Conservation (phyloP, 371 early-diverging fungal species). For the Mucor lusitanicus region DNA sequence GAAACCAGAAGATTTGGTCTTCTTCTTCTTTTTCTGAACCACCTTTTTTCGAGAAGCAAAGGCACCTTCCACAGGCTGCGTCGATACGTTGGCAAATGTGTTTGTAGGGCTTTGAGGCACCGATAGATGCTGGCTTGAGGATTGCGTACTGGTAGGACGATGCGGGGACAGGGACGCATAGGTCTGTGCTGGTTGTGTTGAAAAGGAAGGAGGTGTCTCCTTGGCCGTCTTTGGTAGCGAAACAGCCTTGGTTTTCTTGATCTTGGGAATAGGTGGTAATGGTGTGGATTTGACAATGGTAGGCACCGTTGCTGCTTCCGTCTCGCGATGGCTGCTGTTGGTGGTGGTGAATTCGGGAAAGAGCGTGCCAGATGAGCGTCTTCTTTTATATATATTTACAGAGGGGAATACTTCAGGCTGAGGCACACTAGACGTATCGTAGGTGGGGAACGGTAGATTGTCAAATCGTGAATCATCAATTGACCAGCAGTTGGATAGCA, state of each 20-base stretch:
- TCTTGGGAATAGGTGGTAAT: neutral
- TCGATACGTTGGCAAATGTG: slow-evolving; percentile 1
- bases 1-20: slow-evolving; percentile 20
- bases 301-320: neutral
- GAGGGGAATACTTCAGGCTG: slow-evolving; percentile 4
- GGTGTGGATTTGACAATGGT: neutral
- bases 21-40: slow-evolving; percentile 11
- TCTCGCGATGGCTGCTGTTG: too few relatives aligned
- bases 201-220: neutral
- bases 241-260: neutral
- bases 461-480: neutral
- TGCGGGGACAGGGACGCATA: neutral
- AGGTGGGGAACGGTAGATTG: neutral
- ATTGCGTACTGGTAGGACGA: neutral
- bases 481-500: slow-evolving; percentile 1
- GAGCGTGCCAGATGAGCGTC: neutral
- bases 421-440: neutral
- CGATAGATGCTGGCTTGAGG: neutral
- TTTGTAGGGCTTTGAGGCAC: neutral
- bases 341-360: neutral
- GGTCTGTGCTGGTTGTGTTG: neutral
- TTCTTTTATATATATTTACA: slow-evolving; percentile 2
- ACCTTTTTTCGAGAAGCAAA: slow-evolving; percentile 15
- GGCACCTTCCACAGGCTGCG: slow-evolving; percentile 15
- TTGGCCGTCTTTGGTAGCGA: neutral